Percentiles rank a stretch among this genome's conserved stretches.
Conservation (phyloP, 192 early-diverging fungal genomes). For the Podila epigama region DNA sequence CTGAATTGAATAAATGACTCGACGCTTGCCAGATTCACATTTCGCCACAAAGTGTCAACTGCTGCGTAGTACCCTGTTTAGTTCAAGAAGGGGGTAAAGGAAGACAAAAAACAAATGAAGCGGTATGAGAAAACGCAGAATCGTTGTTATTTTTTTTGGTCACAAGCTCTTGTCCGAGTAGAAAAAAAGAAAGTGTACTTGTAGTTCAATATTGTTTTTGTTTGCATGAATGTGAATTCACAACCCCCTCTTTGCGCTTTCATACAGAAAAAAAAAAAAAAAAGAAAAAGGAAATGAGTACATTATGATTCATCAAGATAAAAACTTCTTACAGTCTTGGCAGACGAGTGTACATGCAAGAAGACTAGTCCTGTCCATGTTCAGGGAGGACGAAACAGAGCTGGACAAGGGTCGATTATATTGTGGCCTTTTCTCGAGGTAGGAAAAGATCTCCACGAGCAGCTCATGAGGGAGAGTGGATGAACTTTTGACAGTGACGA, state of each 20-base stretch:
- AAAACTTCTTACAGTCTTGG: conserved; percentile 40
- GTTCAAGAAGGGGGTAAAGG: background rate
- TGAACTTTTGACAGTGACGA: background rate
- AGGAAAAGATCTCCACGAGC: conserved; percentile 39
- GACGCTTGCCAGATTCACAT: conserved; percentile 27
- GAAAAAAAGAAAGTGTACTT: no score
- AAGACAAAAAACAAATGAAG: background rate
- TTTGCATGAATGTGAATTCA: background rate
- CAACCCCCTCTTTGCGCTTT: background rate
- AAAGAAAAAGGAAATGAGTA: background rate
- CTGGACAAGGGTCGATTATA: conserved; percentile 30
- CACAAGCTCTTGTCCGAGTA: no score
- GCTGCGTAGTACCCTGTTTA: conserved; percentile 41
- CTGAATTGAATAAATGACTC: conserved; percentile 42
- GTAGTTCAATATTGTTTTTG: no score
- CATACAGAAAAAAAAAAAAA: background rate
- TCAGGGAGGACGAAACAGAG: conserved; percentile 26
- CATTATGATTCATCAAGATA: no score
- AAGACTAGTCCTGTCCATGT: conserved; percentile 15
- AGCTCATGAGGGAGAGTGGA: conserved; percentile 27
- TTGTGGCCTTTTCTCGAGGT: conserved; percentile 27
- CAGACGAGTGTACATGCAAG: conserved; percentile 35
- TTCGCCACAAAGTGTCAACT: conserved; percentile 39
- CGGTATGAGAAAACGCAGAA: background rate
- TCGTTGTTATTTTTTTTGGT: no score